phyloP scores from a whole-genome alignment of 352 stramenopile genomes.

The Globisporangium nagaii region DNA sequence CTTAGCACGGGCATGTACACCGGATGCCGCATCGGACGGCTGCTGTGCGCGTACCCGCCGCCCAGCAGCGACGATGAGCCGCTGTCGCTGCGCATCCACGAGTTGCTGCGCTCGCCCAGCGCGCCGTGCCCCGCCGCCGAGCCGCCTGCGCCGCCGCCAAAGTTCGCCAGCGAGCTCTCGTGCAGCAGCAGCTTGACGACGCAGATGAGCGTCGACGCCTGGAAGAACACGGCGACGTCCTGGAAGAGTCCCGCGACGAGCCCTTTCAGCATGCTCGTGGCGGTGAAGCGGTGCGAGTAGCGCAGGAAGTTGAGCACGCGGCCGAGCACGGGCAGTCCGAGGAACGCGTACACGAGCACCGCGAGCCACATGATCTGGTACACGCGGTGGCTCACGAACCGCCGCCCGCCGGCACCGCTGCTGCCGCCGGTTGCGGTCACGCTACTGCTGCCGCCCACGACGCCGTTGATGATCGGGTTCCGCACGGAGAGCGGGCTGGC shows the following conservation, averaged over 20 bases:
- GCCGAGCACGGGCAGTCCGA: constrained; percentile 52
- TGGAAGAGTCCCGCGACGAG: constrained; percentile 43
- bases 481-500: constrained; percentile 5
- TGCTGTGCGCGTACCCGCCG: constrained; percentile 3
- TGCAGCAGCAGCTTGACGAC: constrained; percentile 63
- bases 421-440: too few relatives aligned
- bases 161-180: constrained; percentile 7
- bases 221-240: constrained; percentile 59
- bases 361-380: constrained; percentile 63
- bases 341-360: constrained; percentile 60
- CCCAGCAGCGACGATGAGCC: background rate
- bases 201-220: constrained; percentile 58
- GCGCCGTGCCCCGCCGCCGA: background rate
- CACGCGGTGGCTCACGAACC: constrained; percentile 33
- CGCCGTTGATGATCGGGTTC: constrained; percentile 11
- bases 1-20: constrained; percentile 63
- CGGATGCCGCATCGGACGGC: constrained; percentile 26
- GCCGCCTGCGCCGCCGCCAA: background rate
- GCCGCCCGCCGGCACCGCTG: background rate
- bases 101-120: background rate
- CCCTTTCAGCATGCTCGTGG: constrained; percentile 35
- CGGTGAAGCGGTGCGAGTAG: constrained; percentile 50
- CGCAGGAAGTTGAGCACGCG: constrained; percentile 57
- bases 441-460: constrained; percentile 9
- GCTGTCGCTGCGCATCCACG: constrained; percentile 7